Evolutionary conservation across 2,329 filamentous ascomycete genomes (phyloP).

Genomic region (Talaromyces amestolkiae): DNA sequence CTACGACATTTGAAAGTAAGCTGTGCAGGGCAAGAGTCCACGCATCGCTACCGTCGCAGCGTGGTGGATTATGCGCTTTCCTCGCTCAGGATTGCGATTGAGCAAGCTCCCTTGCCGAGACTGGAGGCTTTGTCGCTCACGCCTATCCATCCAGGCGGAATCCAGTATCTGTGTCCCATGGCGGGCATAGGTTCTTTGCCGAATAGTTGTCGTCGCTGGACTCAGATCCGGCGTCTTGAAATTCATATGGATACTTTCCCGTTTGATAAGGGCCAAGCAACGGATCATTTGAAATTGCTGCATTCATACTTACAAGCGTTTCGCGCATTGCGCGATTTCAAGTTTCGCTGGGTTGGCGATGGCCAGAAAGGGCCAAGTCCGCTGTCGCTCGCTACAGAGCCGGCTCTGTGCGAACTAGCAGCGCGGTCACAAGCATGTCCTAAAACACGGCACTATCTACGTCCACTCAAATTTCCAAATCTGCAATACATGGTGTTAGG

Average conservation of each 20-base stretch:
- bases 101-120: conserved; percentile 63
- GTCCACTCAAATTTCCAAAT: conserved; percentile 63
- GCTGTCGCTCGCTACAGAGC: conserved; percentile 66
- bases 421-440: conserved; percentile 30
- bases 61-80: conserved; percentile 87
- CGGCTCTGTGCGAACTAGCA: conserved; percentile 60
- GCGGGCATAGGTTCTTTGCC: conserved; percentile 73
- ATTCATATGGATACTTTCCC: conserved; percentile 69
- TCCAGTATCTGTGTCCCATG: conserved; percentile 71
- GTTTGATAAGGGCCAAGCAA: conserved; percentile 58
- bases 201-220: conserved; percentile 69
- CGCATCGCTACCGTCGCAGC: conserved; percentile 69
- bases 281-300: conserved; percentile 73
- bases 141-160: conserved; percentile 70
- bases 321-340: conserved; percentile 64
- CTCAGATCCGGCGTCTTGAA: conserved; percentile 70
- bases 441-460: conserved; percentile 45
- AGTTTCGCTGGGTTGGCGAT: conserved; percentile 69
- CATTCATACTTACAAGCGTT: conserved; percentile 76
- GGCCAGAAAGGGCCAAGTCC: conserved; percentile 67
- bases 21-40: conserved; percentile 68
- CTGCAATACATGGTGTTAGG: conserved; percentile 68
- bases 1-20: conserved; percentile 72
- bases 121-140: conserved; percentile 70
- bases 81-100: conserved; percentile 78